These are phyloP conservation scores for Telfairia occidentalis DNA, from an alignment of 331 rosid genomes.

Conservation along the genomic window DNA sequence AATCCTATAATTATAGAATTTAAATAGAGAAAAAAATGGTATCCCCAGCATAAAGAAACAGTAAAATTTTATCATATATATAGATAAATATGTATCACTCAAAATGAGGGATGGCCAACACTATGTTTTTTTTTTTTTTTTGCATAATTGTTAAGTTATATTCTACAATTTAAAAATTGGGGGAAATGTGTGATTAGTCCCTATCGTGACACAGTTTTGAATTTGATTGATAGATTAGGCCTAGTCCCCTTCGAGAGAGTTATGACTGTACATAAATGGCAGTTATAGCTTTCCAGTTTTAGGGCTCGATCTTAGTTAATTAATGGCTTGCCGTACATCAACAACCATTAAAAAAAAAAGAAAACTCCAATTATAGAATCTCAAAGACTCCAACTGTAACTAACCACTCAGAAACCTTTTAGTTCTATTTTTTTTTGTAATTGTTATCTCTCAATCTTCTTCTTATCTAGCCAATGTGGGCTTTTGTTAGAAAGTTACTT, in stretches of 20 bases:
- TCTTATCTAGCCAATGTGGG: too few relatives aligned
- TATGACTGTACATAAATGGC: background rate
- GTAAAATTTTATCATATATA: too few relatives aligned
- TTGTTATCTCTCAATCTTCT: too few relatives aligned
- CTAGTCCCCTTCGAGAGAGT: background rate
- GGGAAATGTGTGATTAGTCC: background rate
- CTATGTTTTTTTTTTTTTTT: too few relatives aligned
- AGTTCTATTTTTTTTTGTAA: background rate
- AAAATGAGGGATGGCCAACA: background rate
- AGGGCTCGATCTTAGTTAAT: background rate
- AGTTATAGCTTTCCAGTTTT: background rate
- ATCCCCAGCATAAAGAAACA: too few relatives aligned
- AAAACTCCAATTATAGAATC: background rate
- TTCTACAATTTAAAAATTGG: background rate
- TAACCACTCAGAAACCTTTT: background rate
- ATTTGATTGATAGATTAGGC: background rate
- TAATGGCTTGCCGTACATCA: background rate
- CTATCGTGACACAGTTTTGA: background rate
- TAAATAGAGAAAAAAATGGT: too few relatives aligned
- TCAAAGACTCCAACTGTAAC: background rate
- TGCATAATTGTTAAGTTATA: background rate
- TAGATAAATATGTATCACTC: too few relatives aligned
- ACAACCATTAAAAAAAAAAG: background rate
- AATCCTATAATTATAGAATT: too few relatives aligned
- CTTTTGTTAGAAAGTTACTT: too few relatives aligned